Evolutionary conservation across 345 rosid genomes (phyloP).

Genomic region (Viola odorata): DNA sequence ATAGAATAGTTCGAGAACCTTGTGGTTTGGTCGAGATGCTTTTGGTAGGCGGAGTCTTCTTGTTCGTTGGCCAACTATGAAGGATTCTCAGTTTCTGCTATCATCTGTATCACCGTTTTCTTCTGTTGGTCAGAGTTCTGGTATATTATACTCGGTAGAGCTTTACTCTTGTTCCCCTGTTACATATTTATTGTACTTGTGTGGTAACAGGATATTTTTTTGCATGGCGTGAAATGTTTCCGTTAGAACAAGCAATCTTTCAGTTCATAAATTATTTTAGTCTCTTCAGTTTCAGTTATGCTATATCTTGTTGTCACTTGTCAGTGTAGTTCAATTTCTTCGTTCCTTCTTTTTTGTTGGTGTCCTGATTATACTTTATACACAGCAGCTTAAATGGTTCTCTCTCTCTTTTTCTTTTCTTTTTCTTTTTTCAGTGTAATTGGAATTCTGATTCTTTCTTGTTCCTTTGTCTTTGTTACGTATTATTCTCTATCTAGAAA

Average conservation of each 20-base stretch:
- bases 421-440: not conserved
- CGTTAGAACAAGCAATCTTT: not conserved
- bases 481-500: not conserved
- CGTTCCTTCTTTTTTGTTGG: too few species aligned
- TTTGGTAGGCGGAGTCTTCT: conserved; percentile 90
- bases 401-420: too few species aligned
- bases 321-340: too few species aligned
- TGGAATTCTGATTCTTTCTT: not conserved
- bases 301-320: too few species aligned
- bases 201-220: not conserved
- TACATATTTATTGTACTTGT: not conserved
- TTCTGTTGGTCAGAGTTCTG: conserved; percentile 33
- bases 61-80: conserved; percentile 75
- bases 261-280: not conserved
- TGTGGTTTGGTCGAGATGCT: conserved; percentile 92
- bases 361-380: too few species aligned
- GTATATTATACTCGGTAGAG: conserved; percentile 36
- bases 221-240: not conserved
- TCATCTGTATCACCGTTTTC: conserved; percentile 64
- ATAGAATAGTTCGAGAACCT: conserved; percentile 66
- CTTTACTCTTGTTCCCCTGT: conserved; percentile 12
- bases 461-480: not conserved
- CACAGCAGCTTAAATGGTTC: too few species aligned
- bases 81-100: conserved; percentile 57
- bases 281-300: too few species aligned